Conservation (phyloP, 2,329 filamentous ascomycete species). For the Fusarium bulbicola region DNA sequence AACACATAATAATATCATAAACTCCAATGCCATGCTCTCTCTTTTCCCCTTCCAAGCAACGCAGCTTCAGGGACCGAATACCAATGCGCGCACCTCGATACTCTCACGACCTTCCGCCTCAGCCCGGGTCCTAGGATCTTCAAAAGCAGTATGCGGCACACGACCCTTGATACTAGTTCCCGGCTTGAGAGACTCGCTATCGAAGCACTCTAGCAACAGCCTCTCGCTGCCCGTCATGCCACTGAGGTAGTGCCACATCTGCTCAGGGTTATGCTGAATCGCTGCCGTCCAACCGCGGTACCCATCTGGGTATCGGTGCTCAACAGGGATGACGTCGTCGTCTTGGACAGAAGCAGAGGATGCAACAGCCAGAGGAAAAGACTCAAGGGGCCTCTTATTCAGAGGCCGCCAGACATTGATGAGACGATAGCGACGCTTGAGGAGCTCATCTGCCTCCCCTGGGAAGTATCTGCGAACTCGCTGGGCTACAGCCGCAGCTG, state of each 20-base stretch:
- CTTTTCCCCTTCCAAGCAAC: neutral
- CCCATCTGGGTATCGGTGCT: constrained; percentile 73
- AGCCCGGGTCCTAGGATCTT: constrained; percentile 74
- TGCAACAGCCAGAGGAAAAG: constrained; percentile 74
- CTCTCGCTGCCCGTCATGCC: constrained; percentile 79
- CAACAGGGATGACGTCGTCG: constrained; percentile 73
- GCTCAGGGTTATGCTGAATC: constrained; percentile 67
- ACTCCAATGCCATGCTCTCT: neutral
- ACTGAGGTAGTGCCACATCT: constrained; percentile 83
- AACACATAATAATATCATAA: neutral
- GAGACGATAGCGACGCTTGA: constrained; percentile 78
- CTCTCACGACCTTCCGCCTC: constrained; percentile 81
- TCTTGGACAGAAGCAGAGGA: constrained; percentile 70
- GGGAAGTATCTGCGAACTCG: constrained; percentile 75
- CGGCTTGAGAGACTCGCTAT: constrained; percentile 66
- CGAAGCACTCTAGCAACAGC: constrained; percentile 82
- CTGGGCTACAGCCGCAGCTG: constrained; percentile 68
- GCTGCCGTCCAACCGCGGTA: constrained; percentile 79
- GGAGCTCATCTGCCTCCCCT: constrained; percentile 72
- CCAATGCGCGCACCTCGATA: constrained; percentile 87
- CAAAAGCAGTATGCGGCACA: constrained; percentile 81
- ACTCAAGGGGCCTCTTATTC: constrained; percentile 66
- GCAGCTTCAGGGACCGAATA: constrained; percentile 71
- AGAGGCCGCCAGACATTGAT: constrained; percentile 86
- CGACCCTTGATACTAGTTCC: constrained; percentile 62